Evolutionary conservation across 306 rosid genomes (phyloP).

Genomic region (Acacia acuminata): DNA sequence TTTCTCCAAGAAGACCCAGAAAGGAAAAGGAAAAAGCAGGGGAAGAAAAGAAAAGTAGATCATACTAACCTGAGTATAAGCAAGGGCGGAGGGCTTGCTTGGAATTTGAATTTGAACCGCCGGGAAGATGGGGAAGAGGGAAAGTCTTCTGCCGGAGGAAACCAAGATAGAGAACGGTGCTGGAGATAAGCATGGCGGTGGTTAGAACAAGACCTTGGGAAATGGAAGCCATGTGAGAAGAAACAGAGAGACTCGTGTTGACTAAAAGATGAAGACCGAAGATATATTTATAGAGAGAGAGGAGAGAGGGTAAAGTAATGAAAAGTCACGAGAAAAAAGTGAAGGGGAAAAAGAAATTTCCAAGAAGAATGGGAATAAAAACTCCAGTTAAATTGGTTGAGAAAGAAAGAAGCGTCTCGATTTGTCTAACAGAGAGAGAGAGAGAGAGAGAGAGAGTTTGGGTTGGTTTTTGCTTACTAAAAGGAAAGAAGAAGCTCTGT

Average conservation of each 20-base stretch:
- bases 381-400: conserved; percentile 26
- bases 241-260: conserved; percentile 27
- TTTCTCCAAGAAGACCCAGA: not conserved
- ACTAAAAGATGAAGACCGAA: conserved; percentile 19
- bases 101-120: conserved; percentile 13
- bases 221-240: conserved; percentile 45
- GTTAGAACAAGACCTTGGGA: conserved; percentile 54
- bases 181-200: conserved; percentile 57
- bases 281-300: not conserved
- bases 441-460: not conserved
- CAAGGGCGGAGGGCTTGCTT: conserved; percentile 52
- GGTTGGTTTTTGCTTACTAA: conserved; percentile 27
- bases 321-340: conserved; percentile 2
- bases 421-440: not conserved
- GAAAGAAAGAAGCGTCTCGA: conserved; percentile 30
- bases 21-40: not conserved
- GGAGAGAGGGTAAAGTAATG: not conserved
- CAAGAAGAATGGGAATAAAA: not conserved
- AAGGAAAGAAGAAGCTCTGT: not conserved
- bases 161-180: conserved; percentile 46
- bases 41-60: not conserved
- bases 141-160: conserved; percentile 29
- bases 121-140: conserved; percentile 1
- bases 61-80: conserved; percentile 54
- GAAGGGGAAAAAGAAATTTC: not conserved